A percentile compares a stretch with the other conserved stretches of the same genome.
Evolutionary conservation across 1,139 yeast species (phyloP).

Genomic region (Debaryomyces sp.): DNA sequence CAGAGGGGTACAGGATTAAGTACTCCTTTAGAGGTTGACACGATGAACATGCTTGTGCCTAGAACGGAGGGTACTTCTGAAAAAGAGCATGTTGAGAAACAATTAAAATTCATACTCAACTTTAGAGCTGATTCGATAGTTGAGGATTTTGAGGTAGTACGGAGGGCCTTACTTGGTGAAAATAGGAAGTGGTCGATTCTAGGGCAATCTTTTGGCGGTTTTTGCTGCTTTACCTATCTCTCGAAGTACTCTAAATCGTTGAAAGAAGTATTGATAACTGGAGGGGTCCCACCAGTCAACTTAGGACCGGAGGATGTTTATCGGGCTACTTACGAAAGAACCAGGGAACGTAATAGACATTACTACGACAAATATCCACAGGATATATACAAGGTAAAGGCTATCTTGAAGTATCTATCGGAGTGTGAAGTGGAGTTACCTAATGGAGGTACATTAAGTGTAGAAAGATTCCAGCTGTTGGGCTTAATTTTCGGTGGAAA

Average conservation of each 20-base stretch:
- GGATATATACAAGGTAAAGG: slow-evolving; percentile 41
- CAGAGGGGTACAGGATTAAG: slow-evolving; percentile 64
- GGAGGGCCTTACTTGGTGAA: slow-evolving; percentile 35
- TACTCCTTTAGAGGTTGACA: slow-evolving; percentile 41
- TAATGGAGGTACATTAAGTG: slow-evolving; percentile 51
- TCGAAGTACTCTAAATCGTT: slow-evolving; percentile 46
- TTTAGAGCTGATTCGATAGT: slow-evolving; percentile 58
- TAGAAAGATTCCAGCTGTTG: slow-evolving; percentile 54
- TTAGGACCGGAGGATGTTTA: slow-evolving; percentile 51
- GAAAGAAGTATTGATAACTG: slow-evolving; percentile 49
- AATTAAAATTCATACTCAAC: slow-evolving; percentile 40
- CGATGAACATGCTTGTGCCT: slow-evolving; percentile 24
- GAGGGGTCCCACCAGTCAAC: slow-evolving; percentile 59
- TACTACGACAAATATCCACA: slow-evolving; percentile 52
- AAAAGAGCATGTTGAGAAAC: slow-evolving; percentile 20
- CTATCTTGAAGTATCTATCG: slow-evolving; percentile 38
- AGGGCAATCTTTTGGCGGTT: slow-evolving; percentile 65
- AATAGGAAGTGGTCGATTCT: slow-evolving; percentile 48
- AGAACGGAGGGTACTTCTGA: slow-evolving; percentile 20
- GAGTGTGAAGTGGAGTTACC: slow-evolving; percentile 39
- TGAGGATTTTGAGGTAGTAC: slow-evolving; percentile 50
- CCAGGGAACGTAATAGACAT: slow-evolving; percentile 49
- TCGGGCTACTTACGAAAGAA: slow-evolving; percentile 46
- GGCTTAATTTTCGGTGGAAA: slow-evolving; percentile 53
- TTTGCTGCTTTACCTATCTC: slow-evolving; percentile 51